Evolutionary conservation across 106 monocot species (phyloP), one percentile per base, ranked within the genome.

Genomic region (Narthecium ossifragum): DNA sequence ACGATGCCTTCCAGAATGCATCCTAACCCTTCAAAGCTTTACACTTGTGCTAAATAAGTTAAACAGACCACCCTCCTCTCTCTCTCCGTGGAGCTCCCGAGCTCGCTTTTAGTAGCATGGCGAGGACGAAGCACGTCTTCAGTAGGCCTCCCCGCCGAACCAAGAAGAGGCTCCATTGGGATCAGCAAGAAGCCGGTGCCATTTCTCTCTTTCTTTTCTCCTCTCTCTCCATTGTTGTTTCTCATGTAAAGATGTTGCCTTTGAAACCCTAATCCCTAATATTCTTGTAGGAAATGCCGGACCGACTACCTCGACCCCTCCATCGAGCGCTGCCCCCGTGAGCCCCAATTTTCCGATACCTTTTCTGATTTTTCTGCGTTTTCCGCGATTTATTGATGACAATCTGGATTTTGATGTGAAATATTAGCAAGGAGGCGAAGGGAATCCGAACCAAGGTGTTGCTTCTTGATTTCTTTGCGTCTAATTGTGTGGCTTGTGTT

Each of bases 41-140:
- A n/a, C n/a, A n/a, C n/a, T n/a, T n/a, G n/a, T n/a, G n/a, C n/a
- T n/a, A n/a, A n/a, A n/a, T n/a, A n/a, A n/a, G n/a, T n/a, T n/a
- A n/a, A n/a, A n/a, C n/a, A n/a, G n/a, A n/a, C n/a, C n/a, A n/a
- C n/a, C n/a, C n/a, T n/a, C n/a, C n/a, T n/a, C n/a, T n/a, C n/a
- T n/a, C n/a, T n/a, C n/a, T n/a, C n/a, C n/a, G n/a, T n/a, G n/a
- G n/a, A n/a, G n/a, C n/a, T n/a, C n/a, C n/a, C n/a, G n/a, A n/a
- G n/a, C n/a, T n/a, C n/a, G n/a, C n/a, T n/a, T n/a, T n/a, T n/a
- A n/a, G n/a, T n/a, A n/a, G n/a, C n/a, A 73, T 73, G 72, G 72
- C 72, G 65, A 73, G 72, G 58, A 51, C 65, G 49, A 65, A 65
- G 58, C 72, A 73, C 51, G 7, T 56, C 65, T 26, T 51, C 28